Conservation (phyloP, 2,329 filamentous ascomycete species). For the Ceratocystis lukuohia region DNA sequence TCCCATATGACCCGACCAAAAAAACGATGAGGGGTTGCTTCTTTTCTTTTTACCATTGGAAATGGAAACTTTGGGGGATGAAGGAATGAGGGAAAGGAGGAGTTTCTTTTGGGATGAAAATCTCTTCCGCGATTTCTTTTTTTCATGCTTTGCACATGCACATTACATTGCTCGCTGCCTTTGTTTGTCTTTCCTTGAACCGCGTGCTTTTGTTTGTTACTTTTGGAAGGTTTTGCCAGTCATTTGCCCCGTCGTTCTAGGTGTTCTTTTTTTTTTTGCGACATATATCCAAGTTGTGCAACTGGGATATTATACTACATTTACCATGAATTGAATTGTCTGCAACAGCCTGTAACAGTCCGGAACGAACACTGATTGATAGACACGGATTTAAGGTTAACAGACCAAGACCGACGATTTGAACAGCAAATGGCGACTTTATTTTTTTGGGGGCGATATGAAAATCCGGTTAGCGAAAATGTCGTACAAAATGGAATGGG, state of each 20-base stretch:
- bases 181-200: conserved; percentile 5
- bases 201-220: background rate
- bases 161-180: background rate
- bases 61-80: background rate
- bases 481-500: too few species aligned
- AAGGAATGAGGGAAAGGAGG: background rate
- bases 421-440: too few species aligned
- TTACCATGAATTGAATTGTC: background rate
- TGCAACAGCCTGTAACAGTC: background rate
- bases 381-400: too few species aligned
- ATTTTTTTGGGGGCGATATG: too few species aligned
- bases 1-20: conserved; percentile 1
- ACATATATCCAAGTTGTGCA: conserved; percentile 3
- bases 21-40: background rate
- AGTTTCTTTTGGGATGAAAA: background rate
- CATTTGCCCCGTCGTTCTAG: background rate
- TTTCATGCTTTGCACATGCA: conserved; percentile 3
- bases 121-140: conserved; percentile 4
- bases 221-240: background rate
- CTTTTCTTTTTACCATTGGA: background rate
- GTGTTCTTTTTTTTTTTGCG: background rate
- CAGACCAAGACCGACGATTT: too few species aligned
- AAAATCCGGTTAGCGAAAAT: too few species aligned
- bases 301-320: background rate
- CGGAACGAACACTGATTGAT: too few species aligned